A percentile compares a stretch with the other conserved stretches of the same genome.
Evolutionary conservation across 2,329 filamentous ascomycete species (phyloP).

Genomic region (Botrytis medusae): DNA sequence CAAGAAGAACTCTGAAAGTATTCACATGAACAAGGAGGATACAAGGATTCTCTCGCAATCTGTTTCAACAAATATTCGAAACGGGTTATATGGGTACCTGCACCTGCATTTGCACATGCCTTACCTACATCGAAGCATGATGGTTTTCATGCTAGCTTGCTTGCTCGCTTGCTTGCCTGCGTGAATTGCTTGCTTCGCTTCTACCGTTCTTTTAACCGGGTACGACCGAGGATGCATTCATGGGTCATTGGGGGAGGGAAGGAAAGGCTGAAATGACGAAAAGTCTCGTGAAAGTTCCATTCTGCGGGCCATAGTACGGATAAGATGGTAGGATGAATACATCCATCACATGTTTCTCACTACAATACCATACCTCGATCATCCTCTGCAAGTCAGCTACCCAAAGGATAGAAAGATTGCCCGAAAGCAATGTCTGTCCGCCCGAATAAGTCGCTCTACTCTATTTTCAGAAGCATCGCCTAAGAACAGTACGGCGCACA

Average conservation of each 20-base stretch:
- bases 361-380: not conserved
- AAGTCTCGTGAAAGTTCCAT: not conserved
- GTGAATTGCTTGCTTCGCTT: conserved; percentile 11
- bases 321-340: conserved; percentile 3
- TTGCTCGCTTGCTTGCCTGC: conserved; percentile 19
- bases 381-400: not conserved
- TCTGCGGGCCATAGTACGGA: not conserved
- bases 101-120: conserved; percentile 5
- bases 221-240: conserved; percentile 16
- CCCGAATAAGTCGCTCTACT: not conserved
- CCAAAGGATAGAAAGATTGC: not conserved
- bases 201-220: conserved; percentile 7
- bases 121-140: conserved; percentile 11
- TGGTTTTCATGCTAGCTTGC: conserved; percentile 10
- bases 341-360: not conserved
- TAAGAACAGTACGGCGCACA: not conserved
- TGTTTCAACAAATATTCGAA: conserved; percentile 22
- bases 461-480: not conserved
- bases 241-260: not conserved
- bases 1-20: not conserved
- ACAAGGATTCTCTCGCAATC: not conserved
- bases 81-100: conserved; percentile 21
- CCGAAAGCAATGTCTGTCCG: not conserved
- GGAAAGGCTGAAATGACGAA: conserved; percentile 9
- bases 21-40: not conserved